Evolutionary conservation across 306 rosid species (phyloP).

Genomic region (Lathyrus tuberosus): DNA sequence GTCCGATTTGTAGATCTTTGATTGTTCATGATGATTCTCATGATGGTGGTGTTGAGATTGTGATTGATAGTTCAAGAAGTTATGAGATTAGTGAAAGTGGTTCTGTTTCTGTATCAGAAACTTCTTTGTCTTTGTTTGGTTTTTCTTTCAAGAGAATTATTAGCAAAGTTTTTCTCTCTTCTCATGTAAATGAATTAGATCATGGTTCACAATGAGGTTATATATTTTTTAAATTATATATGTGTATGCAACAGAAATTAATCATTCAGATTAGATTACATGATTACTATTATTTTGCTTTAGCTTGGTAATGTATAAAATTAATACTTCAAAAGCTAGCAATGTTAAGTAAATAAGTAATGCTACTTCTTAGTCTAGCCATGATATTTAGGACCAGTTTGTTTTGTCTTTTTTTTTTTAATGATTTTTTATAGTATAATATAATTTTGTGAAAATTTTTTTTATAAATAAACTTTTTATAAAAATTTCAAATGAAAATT

Average conservation of each 20-base stretch:
- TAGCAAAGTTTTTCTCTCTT: constrained; percentile 62
- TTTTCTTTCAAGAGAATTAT: constrained; percentile 70
- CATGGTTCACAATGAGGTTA: constrained; percentile 37
- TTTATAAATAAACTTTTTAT: too few species aligned
- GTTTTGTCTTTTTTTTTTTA: too few species aligned
- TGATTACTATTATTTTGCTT: not conserved
- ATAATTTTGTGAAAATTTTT: too few species aligned
- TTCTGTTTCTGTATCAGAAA: constrained; percentile 40
- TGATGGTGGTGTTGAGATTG: constrained; percentile 41
- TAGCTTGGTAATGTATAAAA: not conserved
- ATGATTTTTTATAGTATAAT: too few species aligned
- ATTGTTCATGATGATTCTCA: constrained; percentile 34
- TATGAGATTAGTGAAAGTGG: constrained; percentile 43
- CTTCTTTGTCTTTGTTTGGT: constrained; percentile 58
- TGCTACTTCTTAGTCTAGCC: too few species aligned
- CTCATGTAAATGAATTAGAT: constrained; percentile 43
- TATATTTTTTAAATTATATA: not conserved
- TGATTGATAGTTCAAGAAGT: constrained; percentile 43
- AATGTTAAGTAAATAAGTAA: too few species aligned
- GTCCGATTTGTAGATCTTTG: constrained; percentile 80
- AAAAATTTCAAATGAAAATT: too few species aligned
- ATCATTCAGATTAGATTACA: not conserved
- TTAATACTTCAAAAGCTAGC: too few species aligned
- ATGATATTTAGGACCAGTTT: too few species aligned
- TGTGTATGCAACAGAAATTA: not conserved